Percentiles rank a stretch among this genome's conserved stretches.
Evolutionary conservation across 108 stramenopile genomes (phyloP).

Genomic region (Stephanodiscus triporus): DNA sequence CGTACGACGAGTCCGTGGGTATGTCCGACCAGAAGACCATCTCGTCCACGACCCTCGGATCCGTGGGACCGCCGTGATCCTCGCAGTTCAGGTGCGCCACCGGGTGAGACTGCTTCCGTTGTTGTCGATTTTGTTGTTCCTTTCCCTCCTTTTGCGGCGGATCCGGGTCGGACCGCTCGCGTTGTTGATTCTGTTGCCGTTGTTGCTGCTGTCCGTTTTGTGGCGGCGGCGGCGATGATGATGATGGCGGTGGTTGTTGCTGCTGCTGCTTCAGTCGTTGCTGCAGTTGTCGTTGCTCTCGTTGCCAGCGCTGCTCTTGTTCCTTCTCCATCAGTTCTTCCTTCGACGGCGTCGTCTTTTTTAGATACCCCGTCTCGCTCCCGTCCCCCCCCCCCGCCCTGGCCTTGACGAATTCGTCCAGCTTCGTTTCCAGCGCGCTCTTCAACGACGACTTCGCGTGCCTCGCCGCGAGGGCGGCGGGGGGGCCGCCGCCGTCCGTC

Average conservation of each 20-base stretch:
- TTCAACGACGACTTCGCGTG: not conserved
- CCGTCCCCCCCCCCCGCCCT: not conserved
- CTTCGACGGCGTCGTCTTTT: too few relatives aligned
- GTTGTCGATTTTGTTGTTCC: slow-evolving; percentile 14
- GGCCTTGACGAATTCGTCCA: not conserved
- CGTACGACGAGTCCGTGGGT: slow-evolving; percentile 58
- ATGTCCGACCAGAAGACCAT: slow-evolving; percentile 90
- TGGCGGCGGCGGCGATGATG: too few relatives aligned
- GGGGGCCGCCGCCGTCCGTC: not conserved
- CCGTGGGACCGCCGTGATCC: slow-evolving; percentile 52
- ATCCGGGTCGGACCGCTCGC: not conserved
- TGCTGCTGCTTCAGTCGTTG: not conserved
- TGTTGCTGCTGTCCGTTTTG: not conserved
- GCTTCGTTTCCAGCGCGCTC: not conserved
- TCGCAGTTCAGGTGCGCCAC: slow-evolving; percentile 46
- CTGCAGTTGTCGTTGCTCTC: not conserved
- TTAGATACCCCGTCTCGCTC: not conserved
- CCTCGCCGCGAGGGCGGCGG: not conserved
- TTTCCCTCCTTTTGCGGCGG: slow-evolving; percentile 1
- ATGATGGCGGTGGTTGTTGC: too few relatives aligned
- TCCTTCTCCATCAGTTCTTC: too few relatives aligned
- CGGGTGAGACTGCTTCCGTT: slow-evolving; percentile 35
- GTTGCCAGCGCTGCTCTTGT: not conserved
- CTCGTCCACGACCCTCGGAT: slow-evolving; percentile 52
- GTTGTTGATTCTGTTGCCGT: not conserved